Conservation (phyloP, 805 yeast genomes). For the Groenewaldozyma tartarivorans region DNA sequence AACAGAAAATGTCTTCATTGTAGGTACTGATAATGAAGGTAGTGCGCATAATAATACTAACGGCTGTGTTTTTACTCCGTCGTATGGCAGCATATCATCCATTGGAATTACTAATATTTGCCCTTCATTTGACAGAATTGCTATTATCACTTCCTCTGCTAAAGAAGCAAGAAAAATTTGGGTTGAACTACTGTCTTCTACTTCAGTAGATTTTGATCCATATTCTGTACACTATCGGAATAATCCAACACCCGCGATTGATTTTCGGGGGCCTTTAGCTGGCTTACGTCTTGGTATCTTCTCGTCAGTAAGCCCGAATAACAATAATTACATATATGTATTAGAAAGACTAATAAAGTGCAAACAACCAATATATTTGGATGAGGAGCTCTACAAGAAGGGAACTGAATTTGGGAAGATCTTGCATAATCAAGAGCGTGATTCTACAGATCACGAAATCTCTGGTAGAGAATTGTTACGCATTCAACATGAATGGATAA, state of each 20-base stretch:
- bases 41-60: neutral
- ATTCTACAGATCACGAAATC: neutral
- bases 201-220: slow-evolving; percentile 1
- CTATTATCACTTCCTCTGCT: slow-evolving; percentile 11
- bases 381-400: neutral
- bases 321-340: neutral
- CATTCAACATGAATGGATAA: neutral
- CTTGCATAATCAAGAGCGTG: neutral
- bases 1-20: neutral
- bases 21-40: neutral
- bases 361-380: no score
- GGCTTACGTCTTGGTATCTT: neutral
- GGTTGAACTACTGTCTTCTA: slow-evolving; percentile 13
- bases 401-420: neutral
- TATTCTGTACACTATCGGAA: neutral
- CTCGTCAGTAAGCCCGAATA: neutral
- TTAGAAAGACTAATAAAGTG: neutral
- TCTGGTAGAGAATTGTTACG: neutral
- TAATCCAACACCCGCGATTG: slow-evolving; percentile 10
- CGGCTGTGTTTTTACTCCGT: slow-evolving; percentile 2
- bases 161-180: slow-evolving; percentile 16
- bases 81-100: slow-evolving; percentile 6
- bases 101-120: slow-evolving; percentile 11
- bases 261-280: slow-evolving; percentile 5
- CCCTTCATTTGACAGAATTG: slow-evolving; percentile 14